Evolutionary conservation across 2,329 filamentous ascomycete species (phyloP).

Genomic region (Chrysoporthe puriensis): DNA sequence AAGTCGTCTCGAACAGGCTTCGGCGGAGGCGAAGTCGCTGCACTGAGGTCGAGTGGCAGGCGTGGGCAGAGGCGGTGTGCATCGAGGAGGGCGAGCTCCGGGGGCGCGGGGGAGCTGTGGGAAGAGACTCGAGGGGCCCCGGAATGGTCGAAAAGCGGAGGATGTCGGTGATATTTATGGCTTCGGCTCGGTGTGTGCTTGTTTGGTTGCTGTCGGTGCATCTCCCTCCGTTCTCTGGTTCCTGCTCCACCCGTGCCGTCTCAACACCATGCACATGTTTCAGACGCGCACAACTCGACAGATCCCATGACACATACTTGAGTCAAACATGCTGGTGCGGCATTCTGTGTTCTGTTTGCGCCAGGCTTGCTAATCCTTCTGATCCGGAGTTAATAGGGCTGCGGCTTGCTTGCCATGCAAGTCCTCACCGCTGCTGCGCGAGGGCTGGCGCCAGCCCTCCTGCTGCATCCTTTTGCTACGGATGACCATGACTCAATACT

Average conservation of each 20-base stretch:
- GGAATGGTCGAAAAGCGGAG: background rate
- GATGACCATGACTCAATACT: too few relatives aligned
- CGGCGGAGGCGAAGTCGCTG: background rate
- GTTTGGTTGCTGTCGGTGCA: background rate
- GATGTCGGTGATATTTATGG: background rate
- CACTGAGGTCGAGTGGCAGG: background rate
- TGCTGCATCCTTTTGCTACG: too few relatives aligned
- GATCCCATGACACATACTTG: conserved; percentile 4
- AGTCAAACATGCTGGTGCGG: conserved; percentile 7
- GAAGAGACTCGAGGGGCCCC: background rate
- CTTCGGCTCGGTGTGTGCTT: background rate
- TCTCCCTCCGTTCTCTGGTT: background rate
- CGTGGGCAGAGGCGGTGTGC: background rate
- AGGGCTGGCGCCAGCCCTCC: too few relatives aligned
- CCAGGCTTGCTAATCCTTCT: too few relatives aligned
- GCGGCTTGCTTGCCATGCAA: too few relatives aligned
- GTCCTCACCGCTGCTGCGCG: too few relatives aligned
- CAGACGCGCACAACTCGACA: conserved; percentile 9
- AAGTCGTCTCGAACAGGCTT: background rate
- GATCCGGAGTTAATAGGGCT: background rate
- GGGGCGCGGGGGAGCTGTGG: conserved; percentile 2
- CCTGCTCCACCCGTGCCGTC: conserved; percentile 10
- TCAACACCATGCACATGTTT: conserved; percentile 18
- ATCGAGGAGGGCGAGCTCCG: conserved; percentile 14
- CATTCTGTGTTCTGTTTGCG: background rate